Evolutionary conservation across 2,329 filamentous ascomycete genomes (phyloP), one percentile per base, ranked within the genome.

Genomic region (Paecilomyces fulvus): DNA sequence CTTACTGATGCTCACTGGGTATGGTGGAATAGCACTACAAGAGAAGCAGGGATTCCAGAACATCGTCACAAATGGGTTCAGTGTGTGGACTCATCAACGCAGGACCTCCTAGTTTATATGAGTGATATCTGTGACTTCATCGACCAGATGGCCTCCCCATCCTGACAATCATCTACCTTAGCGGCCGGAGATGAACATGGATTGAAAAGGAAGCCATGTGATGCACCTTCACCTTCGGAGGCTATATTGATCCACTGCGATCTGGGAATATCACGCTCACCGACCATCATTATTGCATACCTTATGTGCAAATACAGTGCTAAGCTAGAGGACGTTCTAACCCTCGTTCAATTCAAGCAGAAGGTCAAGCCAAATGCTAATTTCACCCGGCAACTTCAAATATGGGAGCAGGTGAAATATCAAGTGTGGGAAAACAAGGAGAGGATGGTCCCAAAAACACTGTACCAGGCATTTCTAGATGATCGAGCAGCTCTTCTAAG

Each of bases 211-310:
- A 28, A 59, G 56, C 23, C n/a, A 30, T 11, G 33, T 20, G 51
- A 17, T 49, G 48, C n/a, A n/a, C n/a, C n/a, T n/a, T n/a, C 52
- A 31, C 7, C 53, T 58, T 54, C 55, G 11, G 58, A 55, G 50
- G 59, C 61, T 30, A 60, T 64, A 49, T 63, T 65, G 53, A 61
- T 67, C 12, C 66, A 68, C 52, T 66, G 66, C 57, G 62, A 66
- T 53, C 51, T 63, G 52, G 66, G 64, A 2, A 65, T 66, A 52
- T 69, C 67, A 51, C 66, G 65, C 50, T 64, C 64, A 5, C 61
- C 66, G 25, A 68, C 66, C 1, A 59, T 67, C 14, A 61, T 67
- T 11, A 60, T 64, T 49, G 64, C 64, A 30, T 68, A 68, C 59
- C 60, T 68, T 3, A 68, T 67, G 65, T 63, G 65, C 51, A 68